Evolutionary conservation across 345 rosid species (phyloP).

Genomic region (Syzygium aromaticum): DNA sequence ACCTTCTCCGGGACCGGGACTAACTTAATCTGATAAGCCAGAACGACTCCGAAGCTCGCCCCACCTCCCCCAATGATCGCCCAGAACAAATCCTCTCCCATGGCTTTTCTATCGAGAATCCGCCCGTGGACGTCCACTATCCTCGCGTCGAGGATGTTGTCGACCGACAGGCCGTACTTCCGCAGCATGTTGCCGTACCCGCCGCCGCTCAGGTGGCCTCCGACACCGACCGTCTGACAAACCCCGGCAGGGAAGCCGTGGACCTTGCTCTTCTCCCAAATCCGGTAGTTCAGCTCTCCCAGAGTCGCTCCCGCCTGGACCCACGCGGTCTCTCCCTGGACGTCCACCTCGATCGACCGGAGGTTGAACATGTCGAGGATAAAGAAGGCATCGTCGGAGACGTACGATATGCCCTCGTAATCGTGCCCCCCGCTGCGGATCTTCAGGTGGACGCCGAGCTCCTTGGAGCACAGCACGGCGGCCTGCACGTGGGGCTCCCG

Average conservation of each 20-base stretch:
- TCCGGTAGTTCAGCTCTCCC: slow-evolving; percentile 33
- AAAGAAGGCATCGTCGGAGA: slow-evolving; percentile 27
- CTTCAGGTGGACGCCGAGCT: slow-evolving; percentile 19
- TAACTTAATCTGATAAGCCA: slow-evolving; percentile 27
- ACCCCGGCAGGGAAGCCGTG: slow-evolving; percentile 47
- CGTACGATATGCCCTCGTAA: slow-evolving; percentile 50
- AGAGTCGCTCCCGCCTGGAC: slow-evolving; percentile 41
- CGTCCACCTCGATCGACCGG: slow-evolving; percentile 21
- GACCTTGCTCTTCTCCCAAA: slow-evolving; percentile 30
- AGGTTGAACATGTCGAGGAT: slow-evolving; percentile 39
- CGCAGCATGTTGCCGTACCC: slow-evolving; percentile 38
- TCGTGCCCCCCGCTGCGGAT: slow-evolving; percentile 54
- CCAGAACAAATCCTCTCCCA: slow-evolving; percentile 56
- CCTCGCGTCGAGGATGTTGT: slow-evolving; percentile 30
- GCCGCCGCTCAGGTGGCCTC: slow-evolving; percentile 37
- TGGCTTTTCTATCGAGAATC: slow-evolving; percentile 25
- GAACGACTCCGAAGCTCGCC: slow-evolving; percentile 31
- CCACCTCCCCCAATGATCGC: slow-evolving; percentile 45
- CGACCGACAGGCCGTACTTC: slow-evolving; percentile 34
- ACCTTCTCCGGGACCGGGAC: slow-evolving; percentile 32
- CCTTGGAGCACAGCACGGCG: slow-evolving; percentile 26
- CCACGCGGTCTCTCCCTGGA: slow-evolving; percentile 24
- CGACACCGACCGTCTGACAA: slow-evolving; percentile 33
- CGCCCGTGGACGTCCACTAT: slow-evolving; percentile 22
- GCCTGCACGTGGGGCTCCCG: slow-evolving; percentile 38